phyloP scores from a whole-genome alignment of 2,329 filamentous ascomycete genomes.

The Tolypocladium tropicale region DNA sequence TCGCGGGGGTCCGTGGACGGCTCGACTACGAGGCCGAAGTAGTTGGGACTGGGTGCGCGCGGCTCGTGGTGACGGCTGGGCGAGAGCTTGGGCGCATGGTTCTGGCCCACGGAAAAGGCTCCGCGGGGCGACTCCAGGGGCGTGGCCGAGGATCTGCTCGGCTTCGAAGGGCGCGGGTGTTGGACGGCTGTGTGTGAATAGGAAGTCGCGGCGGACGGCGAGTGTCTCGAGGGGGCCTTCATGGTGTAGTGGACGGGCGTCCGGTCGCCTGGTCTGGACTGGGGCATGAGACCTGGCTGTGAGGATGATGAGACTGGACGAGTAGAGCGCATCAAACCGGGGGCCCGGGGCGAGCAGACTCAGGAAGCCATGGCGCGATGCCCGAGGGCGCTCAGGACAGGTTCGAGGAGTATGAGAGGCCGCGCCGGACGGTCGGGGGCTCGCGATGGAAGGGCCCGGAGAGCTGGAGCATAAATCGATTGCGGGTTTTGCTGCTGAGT shows the following conservation, averaged over 20 bases:
- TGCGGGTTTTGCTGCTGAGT: not conserved
- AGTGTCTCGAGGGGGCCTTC: slow-evolving; percentile 32
- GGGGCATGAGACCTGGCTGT: slow-evolving; percentile 17
- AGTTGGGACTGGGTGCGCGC: slow-evolving; percentile 63
- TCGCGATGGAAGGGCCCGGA: not conserved
- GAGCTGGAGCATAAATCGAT: no score
- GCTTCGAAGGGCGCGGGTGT: slow-evolving; percentile 26
- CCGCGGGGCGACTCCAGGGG: slow-evolving; percentile 41
- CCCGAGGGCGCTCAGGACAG: not conserved
- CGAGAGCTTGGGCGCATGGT: slow-evolving; percentile 40
- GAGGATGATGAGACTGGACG: not conserved
- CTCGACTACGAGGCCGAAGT: slow-evolving; percentile 70
- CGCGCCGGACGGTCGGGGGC: not conserved
- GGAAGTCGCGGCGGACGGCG: slow-evolving; percentile 20
- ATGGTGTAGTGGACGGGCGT: slow-evolving; percentile 32
- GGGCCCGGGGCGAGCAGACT: not conserved
- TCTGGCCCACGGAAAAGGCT: slow-evolving; percentile 44
- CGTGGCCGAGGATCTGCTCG: slow-evolving; percentile 37
- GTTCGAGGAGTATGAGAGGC: not conserved
- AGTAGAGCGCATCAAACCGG: not conserved
- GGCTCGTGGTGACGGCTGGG: slow-evolving; percentile 25
- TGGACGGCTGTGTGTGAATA: slow-evolving; percentile 29
- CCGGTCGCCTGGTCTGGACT: slow-evolving; percentile 23
- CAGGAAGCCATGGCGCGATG: not conserved
- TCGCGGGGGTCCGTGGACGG: slow-evolving; percentile 49